A percentile compares a stretch with the other conserved stretches of the same genome.
Conservation (phyloP, 2,329 filamentous ascomycete species). For the Exophiala dermatitidis region DNA sequence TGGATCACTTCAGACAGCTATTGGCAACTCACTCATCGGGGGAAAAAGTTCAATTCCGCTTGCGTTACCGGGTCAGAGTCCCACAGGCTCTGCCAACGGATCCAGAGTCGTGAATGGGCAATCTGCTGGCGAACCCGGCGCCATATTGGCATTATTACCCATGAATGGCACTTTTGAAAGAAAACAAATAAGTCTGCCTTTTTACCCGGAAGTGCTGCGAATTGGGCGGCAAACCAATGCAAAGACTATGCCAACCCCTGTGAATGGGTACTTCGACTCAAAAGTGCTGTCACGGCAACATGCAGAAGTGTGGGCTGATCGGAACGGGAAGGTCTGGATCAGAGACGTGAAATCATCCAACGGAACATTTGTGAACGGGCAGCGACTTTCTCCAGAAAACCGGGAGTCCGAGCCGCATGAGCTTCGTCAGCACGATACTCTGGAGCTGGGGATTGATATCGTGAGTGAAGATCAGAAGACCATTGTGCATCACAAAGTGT, state of each 20-base stretch:
- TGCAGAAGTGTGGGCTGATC: constrained; percentile 87
- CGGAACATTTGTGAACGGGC: constrained; percentile 93
- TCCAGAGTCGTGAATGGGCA: constrained; percentile 38
- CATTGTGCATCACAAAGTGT: constrained; percentile 96
- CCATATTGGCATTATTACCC: constrained; percentile 77
- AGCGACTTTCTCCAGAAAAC: constrained; percentile 84
- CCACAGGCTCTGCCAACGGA: constrained; percentile 57
- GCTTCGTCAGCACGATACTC: constrained; percentile 78
- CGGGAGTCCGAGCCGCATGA: constrained; percentile 94
- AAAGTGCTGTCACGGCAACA: constrained; percentile 95
- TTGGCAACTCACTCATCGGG: constrained; percentile 14
- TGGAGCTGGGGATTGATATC: constrained; percentile 96
- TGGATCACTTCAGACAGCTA: constrained; percentile 44
- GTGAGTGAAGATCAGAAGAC: constrained; percentile 98
- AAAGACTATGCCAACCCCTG: constrained; percentile 82
- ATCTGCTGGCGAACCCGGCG: constrained; percentile 53
- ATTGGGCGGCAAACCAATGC: constrained; percentile 96
- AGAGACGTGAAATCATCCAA: constrained; percentile 98
- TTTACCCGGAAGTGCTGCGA: constrained; percentile 83
- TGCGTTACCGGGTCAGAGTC: constrained; percentile 63
- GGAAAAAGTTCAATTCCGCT: constrained; percentile 30
- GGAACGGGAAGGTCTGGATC: constrained; percentile 84
- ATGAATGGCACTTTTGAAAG: constrained; percentile 95
- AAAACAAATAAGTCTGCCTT: constrained; percentile 91
- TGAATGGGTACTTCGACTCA: constrained; percentile 95